These are phyloP conservation scores for Paspalum vaginatum DNA, from an alignment of 176 grass and related monocot species.

Conservation along the genomic window DNA sequence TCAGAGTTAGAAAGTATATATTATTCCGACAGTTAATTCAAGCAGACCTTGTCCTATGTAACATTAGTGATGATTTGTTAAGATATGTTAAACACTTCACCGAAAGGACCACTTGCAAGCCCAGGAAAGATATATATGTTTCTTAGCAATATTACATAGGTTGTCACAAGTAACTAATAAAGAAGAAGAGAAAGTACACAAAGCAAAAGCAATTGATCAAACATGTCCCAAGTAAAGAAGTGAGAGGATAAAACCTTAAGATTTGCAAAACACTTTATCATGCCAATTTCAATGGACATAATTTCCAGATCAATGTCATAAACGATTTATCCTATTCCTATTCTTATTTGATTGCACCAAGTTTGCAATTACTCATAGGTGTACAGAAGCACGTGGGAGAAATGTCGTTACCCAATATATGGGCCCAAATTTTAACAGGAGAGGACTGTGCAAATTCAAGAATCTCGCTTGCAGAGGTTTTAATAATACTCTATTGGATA, in stretches of 20 bases:
- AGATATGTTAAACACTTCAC: too few relatives aligned
- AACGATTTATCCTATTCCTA: too few relatives aligned
- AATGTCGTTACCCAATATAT: neutral
- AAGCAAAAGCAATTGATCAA: neutral
- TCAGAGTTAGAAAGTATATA: neutral
- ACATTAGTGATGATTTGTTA: neutral
- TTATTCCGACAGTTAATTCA: neutral
- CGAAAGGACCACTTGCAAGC: too few relatives aligned
- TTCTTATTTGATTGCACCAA: too few relatives aligned
- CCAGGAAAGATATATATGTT: too few relatives aligned
- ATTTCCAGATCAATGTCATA: too few relatives aligned
- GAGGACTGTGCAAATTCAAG: neutral
- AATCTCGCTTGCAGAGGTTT: neutral
- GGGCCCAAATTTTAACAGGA: neutral
- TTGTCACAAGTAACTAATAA: neutral
- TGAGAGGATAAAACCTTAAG: too few relatives aligned
- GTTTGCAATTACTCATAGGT: neutral
- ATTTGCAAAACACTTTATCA: too few relatives aligned
- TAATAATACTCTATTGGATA: slow-evolving; percentile 7
- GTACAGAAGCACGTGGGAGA: neutral
- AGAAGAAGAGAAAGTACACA: neutral
- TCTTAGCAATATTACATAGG: neutral
- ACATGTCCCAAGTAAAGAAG: neutral
- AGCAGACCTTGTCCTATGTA: neutral
- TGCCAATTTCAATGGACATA: too few relatives aligned